phyloP scores from a whole-genome alignment of 1,284 basidiomycete species.

The Irpex sp. region DNA sequence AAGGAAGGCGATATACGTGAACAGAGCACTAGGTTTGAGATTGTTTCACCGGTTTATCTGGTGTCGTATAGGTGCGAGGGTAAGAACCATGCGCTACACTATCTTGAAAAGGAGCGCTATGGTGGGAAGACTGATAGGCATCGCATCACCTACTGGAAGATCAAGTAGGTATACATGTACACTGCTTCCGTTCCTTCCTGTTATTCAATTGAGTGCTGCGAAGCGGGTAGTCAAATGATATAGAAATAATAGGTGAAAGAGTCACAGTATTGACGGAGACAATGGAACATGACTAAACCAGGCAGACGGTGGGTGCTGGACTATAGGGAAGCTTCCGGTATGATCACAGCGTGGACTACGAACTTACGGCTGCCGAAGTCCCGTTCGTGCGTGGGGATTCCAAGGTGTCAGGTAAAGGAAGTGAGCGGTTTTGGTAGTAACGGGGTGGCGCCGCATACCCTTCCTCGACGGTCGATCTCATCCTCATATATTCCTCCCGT shows the following conservation, averaged over 20 bases:
- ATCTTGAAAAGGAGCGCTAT: not conserved
- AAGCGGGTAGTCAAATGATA: too few species aligned
- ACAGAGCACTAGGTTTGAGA: not conserved
- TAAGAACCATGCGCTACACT: not conserved
- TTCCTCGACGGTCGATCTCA: not conserved
- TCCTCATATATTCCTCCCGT: not conserved
- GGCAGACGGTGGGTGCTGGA: too few species aligned
- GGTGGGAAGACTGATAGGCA: not conserved
- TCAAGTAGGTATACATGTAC: not conserved
- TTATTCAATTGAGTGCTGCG: too few species aligned
- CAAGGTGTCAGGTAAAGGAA: too few species aligned
- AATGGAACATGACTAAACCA: too few species aligned
- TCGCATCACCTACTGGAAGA: not conserved
- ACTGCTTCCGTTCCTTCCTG: too few species aligned
- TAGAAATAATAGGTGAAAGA: too few species aligned
- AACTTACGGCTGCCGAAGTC: too few species aligned
- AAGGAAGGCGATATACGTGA: not conserved
- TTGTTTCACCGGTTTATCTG: not conserved
- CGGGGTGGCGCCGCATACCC: not conserved
- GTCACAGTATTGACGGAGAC: too few species aligned
- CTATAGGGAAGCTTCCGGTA: too few species aligned
- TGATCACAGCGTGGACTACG: too few species aligned
- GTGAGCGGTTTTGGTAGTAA: not conserved
- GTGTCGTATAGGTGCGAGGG: not conserved
- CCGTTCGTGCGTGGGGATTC: too few species aligned